These are phyloP conservation scores for Sporisorium exsertum DNA, from an alignment of 1,284 basidiomycete genomes.

Conservation along the genomic window DNA sequence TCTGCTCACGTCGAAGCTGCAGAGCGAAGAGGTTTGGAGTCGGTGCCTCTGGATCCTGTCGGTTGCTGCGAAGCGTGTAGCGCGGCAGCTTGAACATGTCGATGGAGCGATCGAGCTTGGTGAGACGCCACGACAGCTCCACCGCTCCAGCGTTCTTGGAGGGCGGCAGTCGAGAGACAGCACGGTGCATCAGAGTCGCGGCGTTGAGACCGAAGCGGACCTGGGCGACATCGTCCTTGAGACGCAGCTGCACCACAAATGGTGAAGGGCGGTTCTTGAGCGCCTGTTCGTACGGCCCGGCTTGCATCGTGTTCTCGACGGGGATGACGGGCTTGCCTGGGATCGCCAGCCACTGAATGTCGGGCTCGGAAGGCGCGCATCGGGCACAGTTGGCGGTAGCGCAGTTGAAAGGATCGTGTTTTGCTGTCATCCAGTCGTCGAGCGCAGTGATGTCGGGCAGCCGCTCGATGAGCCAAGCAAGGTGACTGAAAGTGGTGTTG, in stretches of 20 bases:
- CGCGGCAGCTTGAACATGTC: conserved; percentile 70
- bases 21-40: conserved; percentile 81
- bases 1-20: conserved; percentile 82
- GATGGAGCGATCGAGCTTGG: conserved; percentile 79
- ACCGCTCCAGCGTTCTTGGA: conserved; percentile 65
- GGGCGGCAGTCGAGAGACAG: conserved; percentile 80
- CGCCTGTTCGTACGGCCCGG: conserved; percentile 72
- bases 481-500: conserved; percentile 50
- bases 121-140: conserved; percentile 80
- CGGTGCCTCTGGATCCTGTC: conserved; percentile 77
- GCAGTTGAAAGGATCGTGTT: conserved; percentile 33
- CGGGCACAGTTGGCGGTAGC: conserved; percentile 73
- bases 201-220: conserved; percentile 89
- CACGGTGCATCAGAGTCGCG: conserved; percentile 86
- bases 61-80: conserved; percentile 83
- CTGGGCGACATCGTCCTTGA: conserved; percentile 76
- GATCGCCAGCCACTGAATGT: conserved; percentile 77
- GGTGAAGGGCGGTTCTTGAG: conserved; percentile 87
- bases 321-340: conserved; percentile 47
- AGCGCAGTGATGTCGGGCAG: conserved; percentile 43
- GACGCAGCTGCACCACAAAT: conserved; percentile 85
- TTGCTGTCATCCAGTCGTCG: conserved; percentile 47
- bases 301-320: conserved; percentile 58
- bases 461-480: conserved; percentile 59
- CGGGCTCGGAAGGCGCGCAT: conserved; percentile 83